Base-by-base conservation (phyloP, 495 filamentous ascomycete species). In the Patellaria atrata region DNA sequence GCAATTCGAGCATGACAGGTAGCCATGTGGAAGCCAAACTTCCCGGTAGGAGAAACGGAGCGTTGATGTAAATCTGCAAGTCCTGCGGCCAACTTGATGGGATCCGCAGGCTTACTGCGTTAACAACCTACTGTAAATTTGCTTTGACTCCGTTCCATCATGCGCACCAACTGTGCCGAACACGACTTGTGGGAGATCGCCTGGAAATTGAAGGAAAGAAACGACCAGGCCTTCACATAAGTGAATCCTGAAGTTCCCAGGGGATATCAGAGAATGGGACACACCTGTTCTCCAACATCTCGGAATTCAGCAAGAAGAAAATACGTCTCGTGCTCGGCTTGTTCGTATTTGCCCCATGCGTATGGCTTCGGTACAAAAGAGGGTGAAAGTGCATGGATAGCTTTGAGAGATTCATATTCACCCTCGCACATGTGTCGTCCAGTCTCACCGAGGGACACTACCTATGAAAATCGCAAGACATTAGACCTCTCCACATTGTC, bases 21-120 rank as follows among this genome's bases (percentile, higher is more conserved):
- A 17, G 37, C 22, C 16, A 43, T 12, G 17, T 38, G 40, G 35
- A 43, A 43, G 13, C 40, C 40, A 23, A 38, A 43, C 18, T 38
- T 38, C 14, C 34, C 34, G n/a, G 28, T 27, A 3, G 40, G 40
- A 6, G 40, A 38, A n/a, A 3, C 19, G 34, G 32, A 36, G 34
- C 22, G 19, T 15, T 30, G 17, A 13, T 38, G 40, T 13, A 43
- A 26, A 13, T 8, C 12, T 9, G 40, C 26, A 13, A 43, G 27
- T 21, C 22, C n/a, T 12, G 27, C 18, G 3, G 35, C 20, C 14
- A 43, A 37, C n/a, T 28, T 25, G 13, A 30, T 23, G 12, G 34
- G 34, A n/a, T 38, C 34, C 11, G 40, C 40, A 16, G 34, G 40
- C 34, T 43, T n/a, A n/a, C n/a, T 17, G 17, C 27, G 27, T 27